Conservation (phyloP, 129 eudicot species). For the Calendula officinalis region DNA sequence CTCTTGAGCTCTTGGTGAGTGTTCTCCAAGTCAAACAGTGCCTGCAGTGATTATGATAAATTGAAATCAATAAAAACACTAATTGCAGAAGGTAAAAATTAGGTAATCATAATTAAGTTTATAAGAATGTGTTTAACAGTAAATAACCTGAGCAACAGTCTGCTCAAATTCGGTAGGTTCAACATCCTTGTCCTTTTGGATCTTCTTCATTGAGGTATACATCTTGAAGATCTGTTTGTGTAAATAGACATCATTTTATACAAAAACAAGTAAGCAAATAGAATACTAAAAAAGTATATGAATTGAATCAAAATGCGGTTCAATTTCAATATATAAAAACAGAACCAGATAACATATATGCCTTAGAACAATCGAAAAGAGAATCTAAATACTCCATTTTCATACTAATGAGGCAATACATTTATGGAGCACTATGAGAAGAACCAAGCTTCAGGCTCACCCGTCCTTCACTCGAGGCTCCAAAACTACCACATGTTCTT, state of each 20-base stretch:
- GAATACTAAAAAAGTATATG: background rate
- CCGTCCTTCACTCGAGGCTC: conserved; percentile 47
- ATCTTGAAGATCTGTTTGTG: conserved; percentile 29
- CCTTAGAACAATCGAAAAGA: conserved; percentile 29
- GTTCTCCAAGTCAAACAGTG: conserved; percentile 63
- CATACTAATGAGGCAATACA: conserved; percentile 20
- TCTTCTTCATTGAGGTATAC: conserved; percentile 43
- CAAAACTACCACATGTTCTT: background rate
- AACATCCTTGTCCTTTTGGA: conserved; percentile 42
- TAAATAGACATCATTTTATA: background rate
- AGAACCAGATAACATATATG: conserved; percentile 6
- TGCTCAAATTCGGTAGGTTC: conserved; percentile 46
- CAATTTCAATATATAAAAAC: too few species aligned
- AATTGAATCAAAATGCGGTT: too few species aligned
- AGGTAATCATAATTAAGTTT: background rate
- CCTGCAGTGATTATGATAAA: conserved; percentile 27
- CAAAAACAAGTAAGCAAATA: background rate
- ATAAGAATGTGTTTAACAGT: background rate
- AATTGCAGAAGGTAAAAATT: background rate
- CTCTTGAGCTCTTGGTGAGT: conserved; percentile 68
- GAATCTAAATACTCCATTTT: conserved; percentile 2
- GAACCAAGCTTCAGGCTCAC: conserved; percentile 32
- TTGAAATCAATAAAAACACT: background rate
- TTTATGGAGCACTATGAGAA: conserved; percentile 42
- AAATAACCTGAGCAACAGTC: conserved; percentile 41